These are phyloP conservation scores for Alloascoidea hylecoeti DNA, from an alignment of 805 yeast species.

Conservation along the genomic window DNA sequence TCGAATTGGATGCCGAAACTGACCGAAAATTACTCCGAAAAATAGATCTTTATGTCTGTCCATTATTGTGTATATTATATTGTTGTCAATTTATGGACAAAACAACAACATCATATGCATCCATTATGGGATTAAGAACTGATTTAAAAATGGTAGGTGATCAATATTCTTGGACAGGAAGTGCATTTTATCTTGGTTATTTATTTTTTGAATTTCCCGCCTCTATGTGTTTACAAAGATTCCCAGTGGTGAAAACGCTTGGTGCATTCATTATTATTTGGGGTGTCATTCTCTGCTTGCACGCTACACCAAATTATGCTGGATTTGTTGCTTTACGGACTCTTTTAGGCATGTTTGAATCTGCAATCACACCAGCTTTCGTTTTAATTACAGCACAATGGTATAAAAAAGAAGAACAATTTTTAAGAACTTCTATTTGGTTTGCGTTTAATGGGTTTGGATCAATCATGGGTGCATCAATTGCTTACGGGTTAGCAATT, in stretches of 20 bases:
- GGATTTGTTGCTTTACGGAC: conserved; percentile 25
- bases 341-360: conserved; percentile 29
- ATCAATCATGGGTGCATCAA: conserved; percentile 28
- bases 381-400: conserved; percentile 44
- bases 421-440: conserved; percentile 27
- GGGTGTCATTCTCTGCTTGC: conserved; percentile 25
- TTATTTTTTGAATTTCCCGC: conserved; percentile 29
- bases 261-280: conserved; percentile 21
- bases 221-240: conserved; percentile 21
- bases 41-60: conserved; percentile 34
- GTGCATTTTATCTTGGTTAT: conserved; percentile 28
- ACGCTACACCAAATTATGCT: conserved; percentile 22
- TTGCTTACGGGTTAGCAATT: conserved; percentile 36
- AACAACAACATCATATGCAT: conserved; percentile 32
- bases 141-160: conserved; percentile 22
- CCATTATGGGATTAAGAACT: conserved; percentile 32
- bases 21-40: too few relatives aligned
- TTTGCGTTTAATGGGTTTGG: conserved; percentile 30
- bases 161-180: conserved; percentile 25
- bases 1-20: too few relatives aligned
- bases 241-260: conserved; percentile 18
- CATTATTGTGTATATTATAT: conserved; percentile 33
- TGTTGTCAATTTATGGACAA: conserved; percentile 50
- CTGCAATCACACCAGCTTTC: conserved; percentile 36
- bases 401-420: conserved; percentile 30